These are phyloP conservation scores for Colletotrichum liriopes DNA, from an alignment of 2,329 filamentous ascomycete species.

Conservation along the genomic window DNA sequence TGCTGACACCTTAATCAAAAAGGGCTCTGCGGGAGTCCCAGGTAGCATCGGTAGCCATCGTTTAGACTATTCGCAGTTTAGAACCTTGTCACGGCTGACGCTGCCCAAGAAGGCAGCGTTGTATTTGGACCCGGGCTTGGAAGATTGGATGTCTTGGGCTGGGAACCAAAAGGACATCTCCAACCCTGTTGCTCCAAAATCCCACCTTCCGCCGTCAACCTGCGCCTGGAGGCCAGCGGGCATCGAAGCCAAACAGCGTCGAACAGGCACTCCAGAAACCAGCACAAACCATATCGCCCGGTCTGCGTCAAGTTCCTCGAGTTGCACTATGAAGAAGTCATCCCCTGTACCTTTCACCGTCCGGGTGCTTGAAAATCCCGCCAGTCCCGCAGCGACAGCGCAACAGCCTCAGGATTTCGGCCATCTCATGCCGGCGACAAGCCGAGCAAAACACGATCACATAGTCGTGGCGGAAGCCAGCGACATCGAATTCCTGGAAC, in stretches of 20 bases:
- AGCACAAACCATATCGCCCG: background rate
- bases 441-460: conserved; percentile 49
- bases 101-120: background rate
- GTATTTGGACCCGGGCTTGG: background rate
- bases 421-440: conserved; percentile 49
- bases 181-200: background rate
- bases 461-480: conserved; percentile 46
- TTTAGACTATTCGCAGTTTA: background rate
- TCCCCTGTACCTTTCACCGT: conserved; percentile 35
- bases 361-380: conserved; percentile 36
- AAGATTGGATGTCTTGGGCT: background rate
- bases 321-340: conserved; percentile 33
- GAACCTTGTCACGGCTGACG: background rate
- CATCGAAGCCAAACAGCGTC: conserved; percentile 5
- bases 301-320: background rate
- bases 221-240: conserved; percentile 19
- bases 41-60: background rate
- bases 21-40: background rate
- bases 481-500: conserved; percentile 45
- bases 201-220: background rate
- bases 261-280: conserved; percentile 10
- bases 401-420: conserved; percentile 34
- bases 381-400: conserved; percentile 7
- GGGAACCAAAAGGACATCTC: background rate
- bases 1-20: conserved; percentile 14